Evolutionary conservation across 257 asterid species (phyloP).

Genomic region (Thymus mandschuricus): DNA sequence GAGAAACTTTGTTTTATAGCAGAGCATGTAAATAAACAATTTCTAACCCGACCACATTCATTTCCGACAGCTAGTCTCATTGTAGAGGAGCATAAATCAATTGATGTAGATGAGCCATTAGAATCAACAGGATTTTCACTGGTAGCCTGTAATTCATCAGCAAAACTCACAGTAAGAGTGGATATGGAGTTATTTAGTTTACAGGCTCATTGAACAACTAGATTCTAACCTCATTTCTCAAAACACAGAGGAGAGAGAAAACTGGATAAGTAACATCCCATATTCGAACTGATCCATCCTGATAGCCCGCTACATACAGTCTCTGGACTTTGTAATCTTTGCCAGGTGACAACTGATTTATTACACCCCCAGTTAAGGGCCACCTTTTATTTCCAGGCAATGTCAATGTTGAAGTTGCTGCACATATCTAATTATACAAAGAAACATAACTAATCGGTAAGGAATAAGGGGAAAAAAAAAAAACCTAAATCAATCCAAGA

Average conservation of each 20-base stretch:
- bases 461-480: conserved; percentile 29
- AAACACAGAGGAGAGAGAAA: conserved; percentile 55
- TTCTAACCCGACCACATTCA: conserved; percentile 86
- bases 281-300: conserved; percentile 83
- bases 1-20: conserved; percentile 19
- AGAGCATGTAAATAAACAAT: conserved; percentile 34
- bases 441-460: conserved; percentile 28
- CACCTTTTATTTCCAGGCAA: conserved; percentile 52
- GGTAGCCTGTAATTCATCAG: conserved; percentile 58
- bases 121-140: conserved; percentile 47
- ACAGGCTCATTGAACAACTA: conserved; percentile 16
- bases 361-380: conserved; percentile 81
- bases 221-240: conserved; percentile 61
- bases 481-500: conserved; percentile 25
- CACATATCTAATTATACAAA: conserved; percentile 47
- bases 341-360: conserved; percentile 52
- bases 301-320: conserved; percentile 77
- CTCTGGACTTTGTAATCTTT: conserved; percentile 54
- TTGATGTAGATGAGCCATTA: conserved; percentile 56
- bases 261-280: conserved; percentile 94
- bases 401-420: conserved; percentile 39
- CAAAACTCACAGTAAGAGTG: conserved; percentile 22
- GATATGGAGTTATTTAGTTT: neutral
- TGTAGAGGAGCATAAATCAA: conserved; percentile 70
- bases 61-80: conserved; percentile 79